A percentile compares a stretch with the other conserved stretches of the same genome.
These are phyloP conservation scores for Plasmodium sp. DNA, from an alignment of 169 alveolate species.

Conservation along the genomic window DNA sequence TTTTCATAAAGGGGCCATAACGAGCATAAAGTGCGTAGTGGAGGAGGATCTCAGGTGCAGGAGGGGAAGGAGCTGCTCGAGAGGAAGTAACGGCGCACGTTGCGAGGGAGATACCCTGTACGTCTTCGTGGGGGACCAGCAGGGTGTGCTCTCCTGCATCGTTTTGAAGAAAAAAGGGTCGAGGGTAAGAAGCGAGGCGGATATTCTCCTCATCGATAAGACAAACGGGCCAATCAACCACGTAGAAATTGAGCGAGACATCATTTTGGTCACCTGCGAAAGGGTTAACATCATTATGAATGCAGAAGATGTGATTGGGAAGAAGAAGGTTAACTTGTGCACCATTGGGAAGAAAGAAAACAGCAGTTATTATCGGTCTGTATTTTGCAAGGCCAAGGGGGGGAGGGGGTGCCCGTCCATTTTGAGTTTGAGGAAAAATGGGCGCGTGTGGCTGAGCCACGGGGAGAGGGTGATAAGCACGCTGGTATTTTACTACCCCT, in stretches of 20 bases:
- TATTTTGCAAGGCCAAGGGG: slow-evolving; percentile 29
- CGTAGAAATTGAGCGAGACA: slow-evolving; percentile 22
- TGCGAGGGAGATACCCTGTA: not conserved
- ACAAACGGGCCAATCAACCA: slow-evolving; percentile 33
- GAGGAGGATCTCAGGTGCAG: not conserved
- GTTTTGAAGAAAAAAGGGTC: slow-evolving; percentile 20
- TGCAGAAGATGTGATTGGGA: slow-evolving; percentile 1
- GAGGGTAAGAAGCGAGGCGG: not conserved
- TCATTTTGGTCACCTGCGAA: slow-evolving; percentile 65
- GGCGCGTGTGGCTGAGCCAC: slow-evolving; percentile 57
- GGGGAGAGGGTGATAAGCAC: slow-evolving; percentile 58
- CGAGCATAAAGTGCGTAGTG: slow-evolving; percentile 24
- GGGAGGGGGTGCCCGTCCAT: not conserved
- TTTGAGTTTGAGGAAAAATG: slow-evolving; percentile 70
- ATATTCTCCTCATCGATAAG: slow-evolving; percentile 37
- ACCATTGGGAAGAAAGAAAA: slow-evolving; percentile 46
- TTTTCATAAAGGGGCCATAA: slow-evolving; percentile 33
- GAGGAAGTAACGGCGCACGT: not conserved
- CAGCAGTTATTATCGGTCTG: slow-evolving; percentile 38
- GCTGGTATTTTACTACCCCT: slow-evolving; percentile 40
- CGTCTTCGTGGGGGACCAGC: slow-evolving; percentile 55
- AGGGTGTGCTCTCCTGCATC: slow-evolving; percentile 43
- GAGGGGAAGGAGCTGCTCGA: not conserved
- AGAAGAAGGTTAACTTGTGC: not conserved
- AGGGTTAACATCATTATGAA: slow-evolving; percentile 27